Base-by-base conservation (phyloP, 225 moss, liverwort and hornwort genomes). In the Thuidium tamariscinum region DNA sequence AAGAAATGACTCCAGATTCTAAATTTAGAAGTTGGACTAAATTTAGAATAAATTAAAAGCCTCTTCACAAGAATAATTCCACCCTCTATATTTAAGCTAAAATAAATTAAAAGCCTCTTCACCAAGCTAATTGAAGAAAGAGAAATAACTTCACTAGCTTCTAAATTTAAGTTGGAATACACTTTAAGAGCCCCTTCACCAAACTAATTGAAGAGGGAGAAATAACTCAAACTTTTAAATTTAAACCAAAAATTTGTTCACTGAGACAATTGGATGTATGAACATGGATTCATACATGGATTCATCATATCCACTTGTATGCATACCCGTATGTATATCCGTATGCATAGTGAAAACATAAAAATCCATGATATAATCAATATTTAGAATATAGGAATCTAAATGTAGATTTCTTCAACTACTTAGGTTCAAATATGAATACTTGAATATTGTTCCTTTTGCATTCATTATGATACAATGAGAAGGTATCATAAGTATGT, bases 311-410 rank as follows among this genome's bases (percentile, higher is more conserved):
- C 4, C 14, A n/a, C n/a, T n/a, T n/a, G n/a, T n/a, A n/a, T n/a
- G n/a, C n/a, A n/a, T n/a, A n/a, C n/a, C n/a, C n/a, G n/a, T n/a
- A n/a, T n/a, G n/a, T n/a, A n/a, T n/a, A n/a, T n/a, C n/a, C n/a
- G n/a, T n/a, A n/a, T 42, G 1, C 0, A 26, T 44, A 16, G 3
- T 8, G 8, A 42, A 68, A 23, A 11, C 0, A 2, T 25, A 15
- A 1, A 0, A 69, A 69, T 2, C 41, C 3, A 4, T 26, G 15
- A 16, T 44, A 2, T 30, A 29, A 6, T 42, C 1, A 9, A 17
- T 44, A 44, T 27, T 27, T 29, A 44, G 29, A 71, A 9, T 10
- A 11, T 26, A 70, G 0, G 5, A 70, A 42, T 70, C 9, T 9
- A 26, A 41, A 25, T 15, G 9, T 26, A 42, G 41, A 8, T 25